A percentile compares a stretch with the other conserved stretches of the same genome.
phyloP scores from a whole-genome alignment of 306 rosid genomes.

The Crotalaria pallida region DNA sequence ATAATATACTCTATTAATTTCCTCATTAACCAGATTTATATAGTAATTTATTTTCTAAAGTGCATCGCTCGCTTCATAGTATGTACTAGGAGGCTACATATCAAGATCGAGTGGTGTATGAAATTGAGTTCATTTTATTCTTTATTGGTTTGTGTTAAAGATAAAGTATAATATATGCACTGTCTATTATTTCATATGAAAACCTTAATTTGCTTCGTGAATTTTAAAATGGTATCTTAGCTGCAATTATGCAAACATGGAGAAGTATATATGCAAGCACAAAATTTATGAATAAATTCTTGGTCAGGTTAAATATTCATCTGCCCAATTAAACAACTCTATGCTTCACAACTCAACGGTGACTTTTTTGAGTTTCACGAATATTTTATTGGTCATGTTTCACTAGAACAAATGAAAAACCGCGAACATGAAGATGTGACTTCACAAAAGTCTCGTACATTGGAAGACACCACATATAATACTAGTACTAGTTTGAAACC shows the following conservation, averaged over 20 bases:
- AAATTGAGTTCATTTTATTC: too few relatives aligned
- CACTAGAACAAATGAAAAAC: not conserved
- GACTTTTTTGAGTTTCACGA: not conserved
- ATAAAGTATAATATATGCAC: too few relatives aligned
- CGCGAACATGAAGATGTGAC: not conserved
- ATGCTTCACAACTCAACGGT: slow-evolving; percentile 7
- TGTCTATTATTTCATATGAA: too few relatives aligned
- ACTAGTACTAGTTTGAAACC: not conserved
- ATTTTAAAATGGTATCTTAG: too few relatives aligned
- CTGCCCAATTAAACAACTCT: not conserved
- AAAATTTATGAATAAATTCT: slow-evolving; percentile 6
- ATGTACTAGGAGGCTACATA: too few relatives aligned
- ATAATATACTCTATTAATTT: too few relatives aligned
- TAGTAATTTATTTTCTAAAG: too few relatives aligned
- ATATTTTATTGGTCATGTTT: not conserved
- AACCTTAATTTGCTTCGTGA: too few relatives aligned
- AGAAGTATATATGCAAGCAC: not conserved
- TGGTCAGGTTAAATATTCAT: not conserved
- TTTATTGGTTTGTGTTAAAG: too few relatives aligned
- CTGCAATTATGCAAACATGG: not conserved
- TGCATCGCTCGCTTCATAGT: too few relatives aligned
- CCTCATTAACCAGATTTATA: too few relatives aligned
- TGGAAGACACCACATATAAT: not conserved
- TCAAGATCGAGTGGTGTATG: too few relatives aligned
- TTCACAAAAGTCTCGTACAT: not conserved